phyloP scores from a whole-genome alignment of 228 moss, liverwort and hornwort genomes.

The Sphagnum magellanicum region DNA sequence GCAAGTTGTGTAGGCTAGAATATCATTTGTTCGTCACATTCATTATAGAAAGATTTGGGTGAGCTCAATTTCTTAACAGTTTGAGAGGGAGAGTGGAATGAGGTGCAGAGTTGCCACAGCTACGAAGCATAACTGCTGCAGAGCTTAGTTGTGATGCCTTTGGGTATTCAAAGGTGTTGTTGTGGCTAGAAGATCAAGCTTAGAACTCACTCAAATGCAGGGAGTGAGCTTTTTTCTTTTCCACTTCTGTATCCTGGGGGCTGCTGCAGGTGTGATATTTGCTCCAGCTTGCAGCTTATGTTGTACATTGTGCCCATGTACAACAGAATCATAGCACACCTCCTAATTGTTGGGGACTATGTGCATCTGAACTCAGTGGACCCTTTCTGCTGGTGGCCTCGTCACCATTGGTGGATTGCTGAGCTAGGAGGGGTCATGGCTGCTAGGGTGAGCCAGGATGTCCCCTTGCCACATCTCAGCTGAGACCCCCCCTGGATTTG shows the following conservation, averaged over 20 bases:
- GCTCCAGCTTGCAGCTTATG: constrained; percentile 99
- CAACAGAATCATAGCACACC: constrained; percentile 94
- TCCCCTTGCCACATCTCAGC: constrained; percentile 82
- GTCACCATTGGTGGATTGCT: constrained; percentile 97
- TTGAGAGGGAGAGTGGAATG: too few species aligned
- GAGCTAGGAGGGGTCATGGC: constrained; percentile 62
- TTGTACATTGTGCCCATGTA: constrained; percentile 99
- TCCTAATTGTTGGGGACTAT: constrained; percentile 95
- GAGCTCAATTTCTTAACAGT: too few species aligned
- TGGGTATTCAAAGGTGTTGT: constrained; percentile 44
- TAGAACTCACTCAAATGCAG: constrained; percentile 35
- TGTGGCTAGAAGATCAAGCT: constrained; percentile 49
- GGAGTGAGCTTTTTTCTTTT: not conserved
- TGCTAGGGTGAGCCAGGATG: constrained; percentile 72
- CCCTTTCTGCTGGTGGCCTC: constrained; percentile 73
- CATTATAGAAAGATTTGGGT: too few species aligned
- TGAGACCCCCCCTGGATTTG: constrained; percentile 89
- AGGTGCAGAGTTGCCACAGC: constrained; percentile 36
- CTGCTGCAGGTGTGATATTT: constrained; percentile 99
- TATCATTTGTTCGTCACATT: too few species aligned
- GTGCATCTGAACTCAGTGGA: constrained; percentile 71
- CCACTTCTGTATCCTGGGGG: constrained; percentile 79
- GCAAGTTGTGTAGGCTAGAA: too few species aligned
- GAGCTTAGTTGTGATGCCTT: constrained; percentile 60
- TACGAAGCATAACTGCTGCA: constrained; percentile 50